A percentile compares a stretch with the other conserved stretches of the same genome.
Conservation (phyloP, 352 stramenopile species). For the Globisporangium recalcitrans region DNA sequence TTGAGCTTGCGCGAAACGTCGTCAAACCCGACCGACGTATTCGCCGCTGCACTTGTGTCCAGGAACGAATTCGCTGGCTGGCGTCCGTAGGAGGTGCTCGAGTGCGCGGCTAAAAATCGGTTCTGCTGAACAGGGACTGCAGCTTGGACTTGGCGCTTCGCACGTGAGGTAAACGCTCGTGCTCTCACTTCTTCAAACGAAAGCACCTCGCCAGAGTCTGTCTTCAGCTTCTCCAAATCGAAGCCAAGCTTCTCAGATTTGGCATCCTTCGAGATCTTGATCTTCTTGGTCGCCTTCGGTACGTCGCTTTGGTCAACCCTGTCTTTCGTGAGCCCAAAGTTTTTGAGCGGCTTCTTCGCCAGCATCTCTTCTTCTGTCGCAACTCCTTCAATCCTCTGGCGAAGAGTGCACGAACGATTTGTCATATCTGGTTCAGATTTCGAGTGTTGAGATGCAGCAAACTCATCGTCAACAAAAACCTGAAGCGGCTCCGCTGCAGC, state of each 20-base stretch:
- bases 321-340: slow-evolving; percentile 28
- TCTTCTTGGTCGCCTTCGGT: slow-evolving; percentile 14
- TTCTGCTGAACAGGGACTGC: slow-evolving; percentile 17
- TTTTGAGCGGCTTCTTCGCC: slow-evolving; percentile 70
- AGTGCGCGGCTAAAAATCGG: slow-evolving; percentile 16
- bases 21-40: slow-evolving; percentile 15
- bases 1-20: slow-evolving; percentile 20
- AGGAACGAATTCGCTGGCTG: slow-evolving; percentile 18
- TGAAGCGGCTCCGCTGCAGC: slow-evolving; percentile 26
- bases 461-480: slow-evolving; percentile 80
- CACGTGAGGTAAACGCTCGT: slow-evolving; percentile 19
- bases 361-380: slow-evolving; percentile 76
- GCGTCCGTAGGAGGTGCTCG: neutral
- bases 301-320: neutral
- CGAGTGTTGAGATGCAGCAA: slow-evolving; percentile 19
- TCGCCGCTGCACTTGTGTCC: slow-evolving; percentile 7
- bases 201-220: slow-evolving; percentile 35
- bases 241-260: slow-evolving; percentile 35
- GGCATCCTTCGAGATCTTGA: slow-evolving; percentile 16
- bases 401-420: slow-evolving; percentile 57
- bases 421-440: slow-evolving; percentile 28
- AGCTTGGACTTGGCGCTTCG: neutral
- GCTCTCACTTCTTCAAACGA: slow-evolving; percentile 83
- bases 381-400: slow-evolving; percentile 62
- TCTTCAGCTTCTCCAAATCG: slow-evolving; percentile 38